Conservation (phyloP, 1,284 basidiomycete species). For the Albatrellus sp. region DNA sequence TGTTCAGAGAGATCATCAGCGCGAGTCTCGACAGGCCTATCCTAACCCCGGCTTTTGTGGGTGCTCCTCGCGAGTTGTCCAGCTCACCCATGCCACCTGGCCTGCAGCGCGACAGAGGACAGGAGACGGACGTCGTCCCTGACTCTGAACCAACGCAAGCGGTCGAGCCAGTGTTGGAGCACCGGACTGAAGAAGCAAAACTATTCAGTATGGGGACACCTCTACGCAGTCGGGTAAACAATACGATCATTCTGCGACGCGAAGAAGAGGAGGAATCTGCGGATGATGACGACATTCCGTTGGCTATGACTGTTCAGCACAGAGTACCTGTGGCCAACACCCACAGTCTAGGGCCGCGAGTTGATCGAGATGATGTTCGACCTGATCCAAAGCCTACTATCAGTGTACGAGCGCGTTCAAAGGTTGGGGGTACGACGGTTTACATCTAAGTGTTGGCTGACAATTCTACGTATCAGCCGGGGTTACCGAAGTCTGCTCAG, state of each 20-base stretch:
- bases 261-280: constrained; percentile 14
- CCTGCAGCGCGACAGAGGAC: background rate
- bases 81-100: background rate
- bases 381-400: too few relatives aligned
- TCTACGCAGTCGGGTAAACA: too few relatives aligned
- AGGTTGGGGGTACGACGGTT: too few relatives aligned
- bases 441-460: too few relatives aligned
- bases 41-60: background rate
- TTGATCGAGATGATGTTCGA: too few relatives aligned
- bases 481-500: background rate
- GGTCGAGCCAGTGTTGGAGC: background rate
- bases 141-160: constrained; percentile 25
- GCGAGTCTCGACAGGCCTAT: too few relatives aligned
- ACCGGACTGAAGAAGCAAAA: background rate
- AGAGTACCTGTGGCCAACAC: background rate
- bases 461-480: background rate
- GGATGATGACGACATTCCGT: constrained; percentile 22
- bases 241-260: constrained; percentile 6
- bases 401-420: too few relatives aligned
- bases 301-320: background rate
- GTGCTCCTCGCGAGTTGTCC: background rate
- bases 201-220: too few relatives aligned
- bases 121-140: constrained; percentile 30
- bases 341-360: background rate
- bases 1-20: background rate